A percentile compares a stretch with the other conserved stretches of the same genome.
phyloP scores from a whole-genome alignment of 768 basidiomycete genomes.

The Xerocomellus amylosporus region DNA sequence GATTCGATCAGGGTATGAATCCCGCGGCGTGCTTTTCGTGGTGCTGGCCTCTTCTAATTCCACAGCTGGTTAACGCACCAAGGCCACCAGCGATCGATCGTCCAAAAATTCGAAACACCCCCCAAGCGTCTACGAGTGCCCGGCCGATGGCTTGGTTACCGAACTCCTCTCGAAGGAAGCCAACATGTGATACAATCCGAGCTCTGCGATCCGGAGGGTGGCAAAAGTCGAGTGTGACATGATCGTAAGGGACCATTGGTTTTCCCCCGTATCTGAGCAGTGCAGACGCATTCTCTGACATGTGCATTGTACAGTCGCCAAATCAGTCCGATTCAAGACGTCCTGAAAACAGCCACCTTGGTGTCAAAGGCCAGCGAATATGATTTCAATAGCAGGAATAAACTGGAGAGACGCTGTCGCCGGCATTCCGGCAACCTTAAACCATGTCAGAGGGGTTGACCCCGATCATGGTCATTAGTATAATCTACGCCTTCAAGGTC shows the following conservation, averaged over 20 bases:
- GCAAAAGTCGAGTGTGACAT: background rate
- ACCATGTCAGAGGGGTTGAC: too few species aligned
- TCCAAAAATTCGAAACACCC: background rate
- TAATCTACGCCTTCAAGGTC: too few species aligned
- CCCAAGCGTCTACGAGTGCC: background rate
- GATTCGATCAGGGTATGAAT: too few species aligned
- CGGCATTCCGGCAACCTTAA: too few species aligned
- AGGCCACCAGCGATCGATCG: background rate
- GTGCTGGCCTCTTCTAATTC: background rate
- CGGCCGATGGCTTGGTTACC: constrained; percentile 14
- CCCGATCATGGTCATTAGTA: too few species aligned
- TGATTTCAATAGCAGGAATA: too few species aligned
- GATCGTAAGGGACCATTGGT: background rate
- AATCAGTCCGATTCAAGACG: too few species aligned
- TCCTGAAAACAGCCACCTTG: too few species aligned
- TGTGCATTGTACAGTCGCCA: too few species aligned
- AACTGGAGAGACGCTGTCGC: too few species aligned
- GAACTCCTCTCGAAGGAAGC: background rate
- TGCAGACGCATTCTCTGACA: constrained; percentile 3
- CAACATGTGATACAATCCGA: background rate
- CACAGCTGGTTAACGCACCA: background rate
- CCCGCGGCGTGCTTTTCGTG: background rate
- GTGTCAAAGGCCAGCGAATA: too few species aligned
- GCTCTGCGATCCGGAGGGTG: constrained; percentile 2
- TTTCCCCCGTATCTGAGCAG: background rate